Percentiles rank a stretch among this genome's conserved stretches.
phyloP scores from a whole-genome alignment of 2,329 filamentous ascomycete species.

The Ilyonectria mors-panacis region DNA sequence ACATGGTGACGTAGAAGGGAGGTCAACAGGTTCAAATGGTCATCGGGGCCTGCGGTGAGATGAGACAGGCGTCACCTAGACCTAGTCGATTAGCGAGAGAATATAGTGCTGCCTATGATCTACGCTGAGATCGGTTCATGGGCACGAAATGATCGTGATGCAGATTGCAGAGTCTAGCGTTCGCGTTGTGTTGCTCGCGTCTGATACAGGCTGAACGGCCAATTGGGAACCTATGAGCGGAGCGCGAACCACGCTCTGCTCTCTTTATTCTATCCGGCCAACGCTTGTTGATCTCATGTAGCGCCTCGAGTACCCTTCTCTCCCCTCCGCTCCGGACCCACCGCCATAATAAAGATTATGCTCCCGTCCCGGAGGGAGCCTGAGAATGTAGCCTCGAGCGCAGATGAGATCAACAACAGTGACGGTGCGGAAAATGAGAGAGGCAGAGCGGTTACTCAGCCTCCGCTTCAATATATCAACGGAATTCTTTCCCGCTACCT shows the following conservation, averaged over 20 bases:
- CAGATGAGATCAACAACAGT: too few relatives aligned
- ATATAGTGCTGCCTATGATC: conserved; percentile 11
- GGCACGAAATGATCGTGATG: conserved; percentile 39
- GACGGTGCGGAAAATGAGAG: too few relatives aligned
- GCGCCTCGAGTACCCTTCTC: neutral
- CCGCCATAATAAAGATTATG: neutral
- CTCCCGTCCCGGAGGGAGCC: neutral
- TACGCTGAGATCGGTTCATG: conserved; percentile 31
- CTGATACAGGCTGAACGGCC: neutral
- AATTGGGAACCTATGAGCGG: neutral
- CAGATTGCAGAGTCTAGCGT: conserved; percentile 29
- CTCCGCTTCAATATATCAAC: conserved; percentile 14
- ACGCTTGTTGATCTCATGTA: conserved; percentile 4
- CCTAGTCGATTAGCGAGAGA: neutral
- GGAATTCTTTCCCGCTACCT: conserved; percentile 16
- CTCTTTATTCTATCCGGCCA: conserved; percentile 11
- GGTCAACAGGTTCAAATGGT: neutral
- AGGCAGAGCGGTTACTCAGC: too few relatives aligned
- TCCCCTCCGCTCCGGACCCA: neutral
- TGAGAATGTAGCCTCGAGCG: neutral
- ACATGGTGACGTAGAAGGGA: conserved; percentile 56
- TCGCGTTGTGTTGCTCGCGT: too few relatives aligned
- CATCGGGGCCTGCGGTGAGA: conserved; percentile 27
- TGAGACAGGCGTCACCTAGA: conserved; percentile 23
- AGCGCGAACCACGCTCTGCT: conserved; percentile 12